Evolutionary conservation across 2,329 filamentous ascomycete genomes (phyloP).

Genomic region (Pseudocercospora macadamiae): DNA sequence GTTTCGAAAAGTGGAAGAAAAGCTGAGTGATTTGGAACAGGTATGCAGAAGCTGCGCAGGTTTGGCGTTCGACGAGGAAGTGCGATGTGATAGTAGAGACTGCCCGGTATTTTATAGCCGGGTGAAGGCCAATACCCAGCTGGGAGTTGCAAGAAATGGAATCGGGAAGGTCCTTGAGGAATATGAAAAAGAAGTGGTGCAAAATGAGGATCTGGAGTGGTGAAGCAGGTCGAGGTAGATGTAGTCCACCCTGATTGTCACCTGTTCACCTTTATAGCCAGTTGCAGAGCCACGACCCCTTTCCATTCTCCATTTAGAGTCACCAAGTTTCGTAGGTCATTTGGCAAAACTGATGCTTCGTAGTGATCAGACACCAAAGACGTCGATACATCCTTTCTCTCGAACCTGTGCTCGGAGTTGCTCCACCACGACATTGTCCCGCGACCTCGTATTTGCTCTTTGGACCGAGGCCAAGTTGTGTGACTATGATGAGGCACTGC

Average conservation of each 20-base stretch:
- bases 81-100: conserved; percentile 87
- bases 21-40: conserved; percentile 64
- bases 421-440: no score
- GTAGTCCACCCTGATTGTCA: no score
- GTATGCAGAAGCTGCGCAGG: conserved; percentile 82
- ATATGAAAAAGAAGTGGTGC: conserved; percentile 40
- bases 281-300: background rate
- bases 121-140: conserved; percentile 61
- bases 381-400: no score
- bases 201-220: conserved; percentile 12
- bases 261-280: no score
- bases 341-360: no score
- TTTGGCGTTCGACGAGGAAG: conserved; percentile 71
- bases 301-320: no score
- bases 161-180: conserved; percentile 47
- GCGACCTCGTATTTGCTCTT: no score
- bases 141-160: conserved; percentile 43
- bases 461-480: background rate
- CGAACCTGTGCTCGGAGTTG: no score
- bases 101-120: conserved; percentile 90
- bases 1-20: conserved; percentile 65
- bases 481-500: background rate
- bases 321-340: no score
- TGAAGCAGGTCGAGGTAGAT: background rate
- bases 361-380: no score